Evolutionary conservation across 305 asterid species (phyloP), one percentile per base, ranked within the genome.

Genomic region (Nicotiana rustica): DNA sequence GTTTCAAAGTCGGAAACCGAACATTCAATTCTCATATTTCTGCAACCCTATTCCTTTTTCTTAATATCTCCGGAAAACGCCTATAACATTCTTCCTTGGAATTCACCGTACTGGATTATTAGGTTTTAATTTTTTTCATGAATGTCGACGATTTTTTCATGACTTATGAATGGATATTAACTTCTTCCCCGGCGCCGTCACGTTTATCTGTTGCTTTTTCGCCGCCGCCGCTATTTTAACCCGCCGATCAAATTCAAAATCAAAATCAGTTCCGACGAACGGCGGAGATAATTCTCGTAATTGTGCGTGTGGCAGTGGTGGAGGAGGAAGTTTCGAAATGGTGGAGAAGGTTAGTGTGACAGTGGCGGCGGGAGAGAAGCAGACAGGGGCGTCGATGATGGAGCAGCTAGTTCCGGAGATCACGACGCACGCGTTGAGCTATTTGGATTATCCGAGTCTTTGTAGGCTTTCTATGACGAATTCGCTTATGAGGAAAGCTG

Each of bases 381-480:
- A 88, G 87, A 89, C 92, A 1, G 98, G 95, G 66, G 95, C 94
- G 13, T 96, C 99, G 79, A 96, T 96, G 98, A 96, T 96, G 99
- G 98, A 96, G 89, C 98, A 93, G 83, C 82, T 96, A 88, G 98
- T 96, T 86, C 99, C 99, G 82, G 99, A 96, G 93, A 94, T 96
- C 89, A 94, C 98, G 3, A 94, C 98, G 0, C 98, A 96, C 82
- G 98, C 98, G 65, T 88, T 96, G 67, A 94, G 98, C 86, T 96
- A 94, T 87, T 90, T 96, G 97, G 99, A 96, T 85, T 94, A 88
- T 83, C 98, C 97, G 13, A 96, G 99, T 85, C 92, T 96, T 18
- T 96, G 99, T 81, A 89, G 98, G 56, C 96, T 96, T 82, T 94
- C 99, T 1, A 96, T 94, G 98, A 96, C 99, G 4, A 96, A 94